These are phyloP conservation scores for Rhazya stricta DNA, from an alignment of 257 asterid genomes.

Conservation along the genomic window DNA sequence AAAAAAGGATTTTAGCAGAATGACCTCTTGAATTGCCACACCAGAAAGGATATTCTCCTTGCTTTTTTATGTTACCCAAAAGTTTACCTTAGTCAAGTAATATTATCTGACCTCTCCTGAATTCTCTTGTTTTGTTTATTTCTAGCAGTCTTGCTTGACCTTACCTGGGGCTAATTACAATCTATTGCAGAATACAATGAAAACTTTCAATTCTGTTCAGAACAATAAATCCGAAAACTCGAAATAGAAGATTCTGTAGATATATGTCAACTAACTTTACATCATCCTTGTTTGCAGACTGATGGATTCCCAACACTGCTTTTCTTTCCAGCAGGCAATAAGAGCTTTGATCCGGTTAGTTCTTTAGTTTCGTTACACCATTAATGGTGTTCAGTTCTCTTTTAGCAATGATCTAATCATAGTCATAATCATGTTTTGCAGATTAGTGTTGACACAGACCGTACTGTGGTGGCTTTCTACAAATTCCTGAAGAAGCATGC, in stretches of 20 bases:
- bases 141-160: background rate
- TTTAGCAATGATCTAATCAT: no score
- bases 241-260: background rate
- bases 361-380: background rate
- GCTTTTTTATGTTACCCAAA: no score
- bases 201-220: background rate
- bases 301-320: conserved; percentile 96
- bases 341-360: conserved; percentile 94
- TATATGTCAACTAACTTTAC: no score
- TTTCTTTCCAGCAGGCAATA: conserved; percentile 96
- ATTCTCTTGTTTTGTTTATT: background rate
- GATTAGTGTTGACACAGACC: conserved; percentile 72
- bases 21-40: background rate
- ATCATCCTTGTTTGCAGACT: conserved; percentile 39
- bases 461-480: conserved; percentile 87
- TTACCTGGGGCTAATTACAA: background rate
- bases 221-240: background rate
- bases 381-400: background rate
- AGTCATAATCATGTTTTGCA: conserved; percentile 19
- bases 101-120: background rate
- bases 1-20: background rate
- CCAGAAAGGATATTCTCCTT: background rate
- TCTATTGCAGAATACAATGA: background rate
- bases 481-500: conserved; percentile 93
- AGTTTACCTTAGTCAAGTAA: background rate